Evolutionary conservation across 257 asterid species (phyloP), one percentile per base, ranked within the genome.

Genomic region (Jacaranda copaia): DNA sequence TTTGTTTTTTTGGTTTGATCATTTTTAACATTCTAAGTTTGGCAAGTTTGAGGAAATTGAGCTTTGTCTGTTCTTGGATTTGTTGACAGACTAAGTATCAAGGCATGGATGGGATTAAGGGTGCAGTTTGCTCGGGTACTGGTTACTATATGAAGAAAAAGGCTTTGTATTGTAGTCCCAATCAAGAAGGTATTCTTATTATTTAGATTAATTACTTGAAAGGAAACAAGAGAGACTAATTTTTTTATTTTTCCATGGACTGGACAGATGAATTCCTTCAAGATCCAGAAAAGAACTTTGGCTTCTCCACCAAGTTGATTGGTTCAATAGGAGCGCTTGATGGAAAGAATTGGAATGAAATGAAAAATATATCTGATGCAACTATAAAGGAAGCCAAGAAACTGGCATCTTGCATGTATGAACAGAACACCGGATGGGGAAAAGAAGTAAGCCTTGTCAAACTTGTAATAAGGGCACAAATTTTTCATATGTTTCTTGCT

Each of bases 61-160:
- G 70, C 35, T n/a, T n/a, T 18, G 75, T 66, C 68, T 48, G 5
- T 12, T 20, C 25, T 40, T 70, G 45, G 32, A 16, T 70, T 32
- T 19, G 18, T 74, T 13, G 48, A 69, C 83, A 92, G 97, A 92
- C 93, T 1, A 90, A 90, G 81, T 90, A 87, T 74, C 97, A 90
- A 90, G 97, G 97, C 25, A 92, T 92, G 97, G 97, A 92, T 76
- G 97, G 97, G 39, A 14, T 80, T 75, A 82, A 88, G 3, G 96
- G 96, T 62, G 77, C 92, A 0, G 85, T 85, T 20, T 92, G 97
- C 48, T 57, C 97, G 1, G 97, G 96, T 16, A 89, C 96, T 0
- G 95, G 97, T 8, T 92, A 92, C 81, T 92, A 84, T 77, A 39
- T 92, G 83, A 86, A 84, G 85, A 92, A 90, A 79, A 88, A 83